Percentiles rank a stretch among this genome's conserved stretches.
These are phyloP conservation scores for Mortierella sp. DNA, from an alignment of 371 early-diverging fungal genomes.

Conservation along the genomic window DNA sequence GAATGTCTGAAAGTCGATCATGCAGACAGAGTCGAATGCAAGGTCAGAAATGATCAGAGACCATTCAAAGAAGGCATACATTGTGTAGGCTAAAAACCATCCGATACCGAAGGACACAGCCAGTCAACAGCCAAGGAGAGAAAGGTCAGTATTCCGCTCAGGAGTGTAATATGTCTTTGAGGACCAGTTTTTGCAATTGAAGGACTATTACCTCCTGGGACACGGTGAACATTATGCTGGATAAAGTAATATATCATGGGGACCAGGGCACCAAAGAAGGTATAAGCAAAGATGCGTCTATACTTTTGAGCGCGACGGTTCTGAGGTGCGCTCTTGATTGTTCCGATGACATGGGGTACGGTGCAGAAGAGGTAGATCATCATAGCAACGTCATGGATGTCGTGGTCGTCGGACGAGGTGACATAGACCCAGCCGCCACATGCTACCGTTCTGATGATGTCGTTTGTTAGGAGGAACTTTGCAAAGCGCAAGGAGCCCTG, in stretches of 20 bases:
- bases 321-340: constrained; percentile 53
- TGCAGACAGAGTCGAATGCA: constrained; percentile 79
- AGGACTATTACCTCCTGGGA: constrained; percentile 60
- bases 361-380: constrained; percentile 77
- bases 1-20: constrained; percentile 73
- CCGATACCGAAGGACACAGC: too few species aligned
- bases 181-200: neutral
- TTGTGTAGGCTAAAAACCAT: constrained; percentile 71
- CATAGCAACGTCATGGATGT: constrained; percentile 85
- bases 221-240: constrained; percentile 77
- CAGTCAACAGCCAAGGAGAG: too few species aligned
- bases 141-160: neutral
- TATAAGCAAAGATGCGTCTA: constrained; percentile 51
- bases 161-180: neutral
- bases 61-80: constrained; percentile 90
- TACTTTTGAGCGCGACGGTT: constrained; percentile 32
- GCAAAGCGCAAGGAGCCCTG: constrained; percentile 60
- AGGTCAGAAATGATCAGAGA: constrained; percentile 82
- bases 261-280: constrained; percentile 75
- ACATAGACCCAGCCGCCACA: constrained; percentile 88
- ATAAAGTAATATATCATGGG: constrained; percentile 85
- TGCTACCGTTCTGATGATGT: constrained; percentile 74
- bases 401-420: constrained; percentile 83
- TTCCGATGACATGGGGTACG: constrained; percentile 78
- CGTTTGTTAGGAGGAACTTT: constrained; percentile 68